Evolutionary conservation across 345 rosid genomes (phyloP), one percentile per base, ranked within the genome.

Genomic region (Punica granatum): DNA sequence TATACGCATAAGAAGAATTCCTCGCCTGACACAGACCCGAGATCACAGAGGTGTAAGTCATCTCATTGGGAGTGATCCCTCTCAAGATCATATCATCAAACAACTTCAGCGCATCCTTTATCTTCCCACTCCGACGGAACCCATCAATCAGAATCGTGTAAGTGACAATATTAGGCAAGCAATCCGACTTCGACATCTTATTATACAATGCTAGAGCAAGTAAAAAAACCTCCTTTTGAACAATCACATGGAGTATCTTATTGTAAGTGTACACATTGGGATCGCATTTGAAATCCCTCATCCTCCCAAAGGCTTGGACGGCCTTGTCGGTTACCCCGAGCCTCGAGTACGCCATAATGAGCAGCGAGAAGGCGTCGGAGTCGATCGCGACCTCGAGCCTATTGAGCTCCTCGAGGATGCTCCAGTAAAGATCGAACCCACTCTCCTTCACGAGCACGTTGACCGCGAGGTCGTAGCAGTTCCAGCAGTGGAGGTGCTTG

Each of bases 201-300:
- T 81, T 85, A 61, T 86, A 91, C 68, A 88, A 73, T 16, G 92
- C 79, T 66, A 87, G 80, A 67, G 88, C 92, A 23, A 91, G 66
- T 78, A 82, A 67, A 72, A 80, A 60, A 18, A 83, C 64, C 43
- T 81, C 78, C 72, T 78, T 77, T 2, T 70, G 67, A 75, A 81
- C 60, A 79, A 80, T 31, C 64, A 77, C 72, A 58, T 73, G 72
- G 72, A 94, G 70, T 37, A 88, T 64, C 71, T 67, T 76, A 70
- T 94, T 89, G 70, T 81, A 91, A 19, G 85, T 75, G 63, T 62
- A 81, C 32, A 89, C 83, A 84, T 88, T 85, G 39, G 97, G 92
- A 68, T 83, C 33, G 35, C 92, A 89, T 59, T 78, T 79, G 41
- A 89, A 89, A 48, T 86, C 86, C 67, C 74, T 76, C 89, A 94